Percentiles rank a stretch among this genome's conserved stretches.
phyloP scores from a whole-genome alignment of 2,329 filamentous ascomycete genomes.

The Fusarium avenaceum region DNA sequence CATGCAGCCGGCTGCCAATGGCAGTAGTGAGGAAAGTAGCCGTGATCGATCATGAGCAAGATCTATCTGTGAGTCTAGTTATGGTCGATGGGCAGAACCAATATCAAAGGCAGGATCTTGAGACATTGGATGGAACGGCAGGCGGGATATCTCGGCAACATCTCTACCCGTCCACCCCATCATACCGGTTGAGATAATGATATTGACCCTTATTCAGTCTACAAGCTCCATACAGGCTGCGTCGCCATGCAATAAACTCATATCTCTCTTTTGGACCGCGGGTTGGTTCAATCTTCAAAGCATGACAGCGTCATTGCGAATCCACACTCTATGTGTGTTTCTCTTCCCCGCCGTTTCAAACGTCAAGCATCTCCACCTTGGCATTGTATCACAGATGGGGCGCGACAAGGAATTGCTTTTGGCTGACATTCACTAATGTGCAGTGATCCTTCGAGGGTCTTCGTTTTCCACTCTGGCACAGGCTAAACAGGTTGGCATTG shows the following conservation, averaged over 20 bases:
- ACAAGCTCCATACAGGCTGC: not conserved
- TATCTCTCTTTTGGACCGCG: not conserved
- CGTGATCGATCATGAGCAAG: not conserved
- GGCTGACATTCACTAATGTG: slow-evolving; percentile 20
- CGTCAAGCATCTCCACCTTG: slow-evolving; percentile 25
- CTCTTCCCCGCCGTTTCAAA: slow-evolving; percentile 42
- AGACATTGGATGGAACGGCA: slow-evolving; percentile 3
- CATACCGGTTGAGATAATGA: not conserved
- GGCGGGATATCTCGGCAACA: slow-evolving; percentile 11
- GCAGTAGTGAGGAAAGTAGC: not conserved
- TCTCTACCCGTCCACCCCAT: slow-evolving; percentile 3
- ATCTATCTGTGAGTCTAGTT: not conserved
- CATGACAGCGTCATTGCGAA: slow-evolving; percentile 21
- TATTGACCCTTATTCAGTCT: not conserved
- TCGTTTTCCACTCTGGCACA: slow-evolving; percentile 16
- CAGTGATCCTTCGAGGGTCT: slow-evolving; percentile 23
- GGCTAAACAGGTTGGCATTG: not conserved
- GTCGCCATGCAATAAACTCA: no score
- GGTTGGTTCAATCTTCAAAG: slow-evolving; percentile 2
- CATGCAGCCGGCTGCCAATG: slow-evolving; percentile 1
- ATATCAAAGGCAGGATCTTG: slow-evolving; percentile 1
- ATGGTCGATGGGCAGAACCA: not conserved
- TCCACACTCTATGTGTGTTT: slow-evolving; percentile 14
- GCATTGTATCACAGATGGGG: slow-evolving; percentile 26
- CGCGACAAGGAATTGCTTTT: slow-evolving; percentile 16